A percentile compares a stretch with the other conserved stretches of the same genome.
phyloP scores from a whole-genome alignment of 2,329 filamentous ascomycete species.

The Colletotrichum melonis region DNA sequence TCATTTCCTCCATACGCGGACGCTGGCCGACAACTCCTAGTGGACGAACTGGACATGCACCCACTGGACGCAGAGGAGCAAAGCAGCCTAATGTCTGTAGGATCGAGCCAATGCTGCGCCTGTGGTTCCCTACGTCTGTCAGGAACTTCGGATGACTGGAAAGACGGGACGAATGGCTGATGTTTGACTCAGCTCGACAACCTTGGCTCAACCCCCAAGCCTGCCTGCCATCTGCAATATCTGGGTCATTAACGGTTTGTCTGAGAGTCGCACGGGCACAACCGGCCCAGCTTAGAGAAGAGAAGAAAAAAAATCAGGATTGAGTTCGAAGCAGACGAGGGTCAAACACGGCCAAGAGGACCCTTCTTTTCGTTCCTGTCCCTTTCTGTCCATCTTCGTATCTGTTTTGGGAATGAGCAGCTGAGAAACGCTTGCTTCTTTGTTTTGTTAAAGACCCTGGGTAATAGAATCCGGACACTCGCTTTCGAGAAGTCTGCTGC shows the following conservation, averaged over 20 bases:
- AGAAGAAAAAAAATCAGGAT: constrained; percentile 6
- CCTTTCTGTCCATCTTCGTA: not conserved
- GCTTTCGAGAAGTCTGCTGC: constrained; percentile 4
- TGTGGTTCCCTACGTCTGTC: constrained; percentile 8
- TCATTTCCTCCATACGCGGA: constrained; percentile 13
- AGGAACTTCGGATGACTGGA: constrained; percentile 21
- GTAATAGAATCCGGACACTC: constrained; percentile 3
- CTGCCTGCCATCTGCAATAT: constrained; percentile 12
- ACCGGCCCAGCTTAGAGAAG: not conserved
- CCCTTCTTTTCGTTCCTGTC: constrained; percentile 26
- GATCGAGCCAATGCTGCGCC: constrained; percentile 22
- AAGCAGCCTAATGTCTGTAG: constrained; percentile 19
- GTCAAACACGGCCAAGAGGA: constrained; percentile 16
- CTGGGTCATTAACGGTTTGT: constrained; percentile 7
- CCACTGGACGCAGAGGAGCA: not conserved
- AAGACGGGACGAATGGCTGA: constrained; percentile 8
- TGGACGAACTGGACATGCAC: not conserved
- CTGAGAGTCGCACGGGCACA: not conserved
- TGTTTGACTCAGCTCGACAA: constrained; percentile 12
- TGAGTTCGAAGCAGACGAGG: not conserved
- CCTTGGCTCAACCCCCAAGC: not conserved
- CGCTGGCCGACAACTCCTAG: constrained; percentile 20
- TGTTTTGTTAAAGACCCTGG: constrained; percentile 1
- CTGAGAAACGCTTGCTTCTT: constrained; percentile 23
- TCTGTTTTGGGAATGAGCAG: constrained; percentile 16